Evolutionary conservation across 257 asterid genomes (phyloP), one percentile per base, ranked within the genome.

Genomic region (Parsonsia alboflavescens): DNA sequence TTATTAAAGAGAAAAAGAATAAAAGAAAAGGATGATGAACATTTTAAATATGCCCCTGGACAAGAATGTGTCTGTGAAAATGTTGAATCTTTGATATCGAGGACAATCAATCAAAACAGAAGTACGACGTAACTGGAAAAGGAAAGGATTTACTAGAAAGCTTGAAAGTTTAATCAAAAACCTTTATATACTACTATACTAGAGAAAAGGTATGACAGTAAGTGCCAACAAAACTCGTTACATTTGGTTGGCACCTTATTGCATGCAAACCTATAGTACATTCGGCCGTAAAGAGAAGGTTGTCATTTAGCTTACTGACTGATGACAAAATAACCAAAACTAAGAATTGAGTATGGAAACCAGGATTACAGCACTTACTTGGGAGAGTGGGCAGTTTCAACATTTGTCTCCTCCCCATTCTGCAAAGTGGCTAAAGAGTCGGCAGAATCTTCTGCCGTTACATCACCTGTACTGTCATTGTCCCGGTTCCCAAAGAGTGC

Each of bases 401-500:
- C 82, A 26, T 74, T 78, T 5, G 79, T 77, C 62, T 84, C 91
- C 46, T 87, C 91, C 9, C 56, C 89, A 9, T 77, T 78, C 73
- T 78, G 77, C 75, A 76, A 77, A 59, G 48, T 45, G 46, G 59
- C 78, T 5, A 77, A 75, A 48, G 89, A 82, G 68, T 83, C 87
- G 2, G 85, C 84, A 22, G 96, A 89, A 82, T 81, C 82, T 68
- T 91, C 93, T 3, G 83, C 89, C 2, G 97, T 89, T 24, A 88
- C 83, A 58, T 74, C 88, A 33, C 96, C 93, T 0, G 79, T 80
- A 68, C 82, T 72, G 7, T 80, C 88, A 26, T 57, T 76, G 48
- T 84, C 94, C 61, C 79, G 87, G 68, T 80, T 79, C 56, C 89
- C 93, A 19, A 89, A 90, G 1, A 91, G 77, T 65, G 84, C 76